Conservation (phyloP, 2,329 filamentous ascomycete genomes). For the Cryphonectria naterciae region DNA sequence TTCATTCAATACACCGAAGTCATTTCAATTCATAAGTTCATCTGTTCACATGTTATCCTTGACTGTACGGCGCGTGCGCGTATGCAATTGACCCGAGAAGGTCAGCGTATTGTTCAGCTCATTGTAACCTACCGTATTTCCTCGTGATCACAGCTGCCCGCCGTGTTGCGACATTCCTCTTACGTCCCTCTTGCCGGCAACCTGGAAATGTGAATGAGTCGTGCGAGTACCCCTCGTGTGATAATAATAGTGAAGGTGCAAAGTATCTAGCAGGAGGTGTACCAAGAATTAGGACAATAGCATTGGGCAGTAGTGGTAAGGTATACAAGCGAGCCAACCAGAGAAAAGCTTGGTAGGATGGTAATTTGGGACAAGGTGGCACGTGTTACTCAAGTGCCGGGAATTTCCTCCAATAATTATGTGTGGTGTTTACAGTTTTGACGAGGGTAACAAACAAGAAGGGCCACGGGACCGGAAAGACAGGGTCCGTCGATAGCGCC, state of each 20-base stretch:
- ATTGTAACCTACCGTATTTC: conserved; percentile 8
- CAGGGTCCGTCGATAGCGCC: conserved; percentile 7
- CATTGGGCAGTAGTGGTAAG: conserved; percentile 5
- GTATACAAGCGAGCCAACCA: conserved; percentile 10
- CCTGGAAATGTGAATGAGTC: conserved; percentile 3
- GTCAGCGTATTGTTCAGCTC: background rate
- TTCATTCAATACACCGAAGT: background rate
- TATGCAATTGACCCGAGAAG: conserved; percentile 14
- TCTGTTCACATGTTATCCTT: background rate
- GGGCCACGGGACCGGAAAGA: background rate
- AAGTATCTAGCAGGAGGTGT: background rate
- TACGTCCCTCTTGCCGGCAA: background rate
- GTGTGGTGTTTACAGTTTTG: conserved; percentile 7
- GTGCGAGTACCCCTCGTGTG: background rate
- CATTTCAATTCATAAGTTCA: background rate
- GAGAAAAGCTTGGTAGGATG: background rate
- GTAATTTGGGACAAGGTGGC: conserved; percentile 9
- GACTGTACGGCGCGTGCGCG: background rate
- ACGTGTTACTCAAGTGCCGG: conserved; percentile 1
- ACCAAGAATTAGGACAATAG: conserved; percentile 5
- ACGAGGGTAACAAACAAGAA: background rate
- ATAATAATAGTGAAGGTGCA: background rate
- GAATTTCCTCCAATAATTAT: conserved; percentile 25
- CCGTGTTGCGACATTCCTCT: background rate
- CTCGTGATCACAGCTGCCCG: background rate